These are phyloP conservation scores for Boletus sensibilis DNA, from an alignment of 768 basidiomycete species.

Conservation along the genomic window DNA sequence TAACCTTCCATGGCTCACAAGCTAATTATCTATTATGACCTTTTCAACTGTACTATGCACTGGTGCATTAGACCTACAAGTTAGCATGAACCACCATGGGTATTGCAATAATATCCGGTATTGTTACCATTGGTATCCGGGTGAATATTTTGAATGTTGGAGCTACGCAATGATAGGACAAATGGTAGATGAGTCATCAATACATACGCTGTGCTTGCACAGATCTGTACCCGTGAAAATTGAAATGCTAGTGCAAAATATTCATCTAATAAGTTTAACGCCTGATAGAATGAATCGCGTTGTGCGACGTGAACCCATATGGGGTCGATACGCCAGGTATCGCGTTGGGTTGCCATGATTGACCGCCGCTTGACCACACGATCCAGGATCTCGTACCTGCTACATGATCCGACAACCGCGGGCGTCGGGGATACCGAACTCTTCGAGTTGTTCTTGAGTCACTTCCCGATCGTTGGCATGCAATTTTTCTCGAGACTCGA, in stretches of 20 bases:
- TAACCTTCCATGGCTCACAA: no score
- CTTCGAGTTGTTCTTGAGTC: conserved; percentile 62
- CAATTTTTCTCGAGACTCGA: conserved; percentile 73
- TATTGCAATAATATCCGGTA: background rate
- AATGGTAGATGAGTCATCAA: background rate
- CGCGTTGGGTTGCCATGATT: background rate
- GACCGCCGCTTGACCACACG: background rate
- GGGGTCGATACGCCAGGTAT: background rate
- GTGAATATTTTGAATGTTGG: background rate
- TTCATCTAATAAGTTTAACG: background rate
- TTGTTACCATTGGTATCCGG: no score
- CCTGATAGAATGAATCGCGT: background rate
- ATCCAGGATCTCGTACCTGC: background rate
- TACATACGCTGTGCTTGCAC: no score
- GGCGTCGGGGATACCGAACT: conserved; percentile 49
- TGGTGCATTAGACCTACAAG: no score
- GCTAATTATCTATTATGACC: no score
- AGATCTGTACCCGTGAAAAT: background rate
- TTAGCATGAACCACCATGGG: no score
- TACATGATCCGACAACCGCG: conserved; percentile 45
- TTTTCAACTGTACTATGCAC: no score
- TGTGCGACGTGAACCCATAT: background rate
- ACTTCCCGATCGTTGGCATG: conserved; percentile 76
- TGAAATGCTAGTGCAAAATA: background rate
- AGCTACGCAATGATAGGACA: background rate